Percentiles rank a stretch among this genome's conserved stretches.
Conservation (phyloP, 2,329 filamentous ascomycete genomes). For the Colletotrichum gloeosporioides region DNA sequence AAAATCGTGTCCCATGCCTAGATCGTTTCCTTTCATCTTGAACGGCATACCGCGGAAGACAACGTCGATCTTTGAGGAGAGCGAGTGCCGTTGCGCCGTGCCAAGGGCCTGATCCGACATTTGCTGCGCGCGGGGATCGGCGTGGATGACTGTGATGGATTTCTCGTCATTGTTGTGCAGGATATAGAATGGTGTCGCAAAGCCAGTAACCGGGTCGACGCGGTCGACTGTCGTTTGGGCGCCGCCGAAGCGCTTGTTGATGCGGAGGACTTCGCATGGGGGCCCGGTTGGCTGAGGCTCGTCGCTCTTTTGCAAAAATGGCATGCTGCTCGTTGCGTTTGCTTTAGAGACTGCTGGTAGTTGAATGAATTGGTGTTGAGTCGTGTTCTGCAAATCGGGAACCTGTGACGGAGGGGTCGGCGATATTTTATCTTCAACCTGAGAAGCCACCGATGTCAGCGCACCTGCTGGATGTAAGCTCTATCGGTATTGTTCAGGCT, state of each 20-base stretch:
- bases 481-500: neutral
- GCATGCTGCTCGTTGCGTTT: neutral
- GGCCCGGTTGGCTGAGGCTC: neutral
- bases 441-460: neutral
- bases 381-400: neutral
- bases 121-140: neutral
- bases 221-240: slow-evolving; percentile 14
- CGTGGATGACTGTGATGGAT: neutral
- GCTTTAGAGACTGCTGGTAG: rapidly evolving
- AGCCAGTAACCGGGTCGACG: neutral
- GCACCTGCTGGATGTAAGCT: neutral
- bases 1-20: neutral
- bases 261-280: neutral
- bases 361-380: neutral
- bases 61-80: slow-evolving; percentile 10
- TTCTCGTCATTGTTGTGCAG: slow-evolving; percentile 3
- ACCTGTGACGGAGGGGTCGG: neutral
- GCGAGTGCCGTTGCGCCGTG: neutral
- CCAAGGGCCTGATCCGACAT: neutral
- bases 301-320: neutral
- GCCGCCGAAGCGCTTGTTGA: slow-evolving; percentile 21
- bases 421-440: neutral
- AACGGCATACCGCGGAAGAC: slow-evolving; percentile 6
- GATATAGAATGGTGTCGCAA: slow-evolving; percentile 2
- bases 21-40: slow-evolving; percentile 6